Evolutionary conservation across 495 filamentous ascomycete species (phyloP).

Genomic region (Talaromyces adpressus): DNA sequence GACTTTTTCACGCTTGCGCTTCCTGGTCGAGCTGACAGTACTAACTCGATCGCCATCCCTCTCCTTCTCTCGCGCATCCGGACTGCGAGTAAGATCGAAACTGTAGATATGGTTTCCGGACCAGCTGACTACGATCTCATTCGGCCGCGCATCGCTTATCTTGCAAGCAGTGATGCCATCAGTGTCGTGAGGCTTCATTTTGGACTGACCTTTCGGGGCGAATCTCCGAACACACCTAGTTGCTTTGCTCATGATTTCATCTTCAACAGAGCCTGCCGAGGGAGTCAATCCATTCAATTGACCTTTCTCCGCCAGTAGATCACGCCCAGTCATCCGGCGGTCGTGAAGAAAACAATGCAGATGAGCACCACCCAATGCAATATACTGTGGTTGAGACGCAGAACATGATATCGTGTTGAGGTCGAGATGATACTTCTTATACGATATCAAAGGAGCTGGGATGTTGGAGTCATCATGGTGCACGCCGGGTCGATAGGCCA

Average conservation of each 20-base stretch:
- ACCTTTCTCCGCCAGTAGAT: slow-evolving; percentile 48
- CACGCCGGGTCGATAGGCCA: slow-evolving; percentile 32
- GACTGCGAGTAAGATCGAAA: slow-evolving; percentile 60
- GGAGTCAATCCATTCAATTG: slow-evolving; percentile 26
- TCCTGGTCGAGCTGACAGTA: slow-evolving; percentile 29
- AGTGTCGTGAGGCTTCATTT: slow-evolving; percentile 45
- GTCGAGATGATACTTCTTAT: slow-evolving; percentile 58
- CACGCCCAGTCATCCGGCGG: slow-evolving; percentile 63
- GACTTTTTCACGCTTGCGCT: slow-evolving; percentile 50
- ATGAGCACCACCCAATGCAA: slow-evolving; percentile 66
- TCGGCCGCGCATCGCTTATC: slow-evolving; percentile 69
- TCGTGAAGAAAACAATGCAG: slow-evolving; percentile 72
- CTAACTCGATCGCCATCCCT: slow-evolving; percentile 6
- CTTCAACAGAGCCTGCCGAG: slow-evolving; percentile 33
- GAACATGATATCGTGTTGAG: slow-evolving; percentile 73
- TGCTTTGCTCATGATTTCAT: slow-evolving; percentile 53
- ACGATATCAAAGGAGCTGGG: slow-evolving; percentile 65
- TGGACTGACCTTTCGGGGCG: slow-evolving; percentile 51
- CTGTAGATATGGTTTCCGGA: slow-evolving; percentile 69
- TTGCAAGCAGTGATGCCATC: slow-evolving; percentile 74
- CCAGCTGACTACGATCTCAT: slow-evolving; percentile 71
- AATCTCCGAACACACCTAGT: slow-evolving; percentile 66
- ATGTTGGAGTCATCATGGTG: slow-evolving; percentile 50
- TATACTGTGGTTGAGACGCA: slow-evolving; percentile 66
- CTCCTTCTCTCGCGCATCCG: slow-evolving; percentile 40